Percentiles rank a stretch among this genome's conserved stretches.
phyloP scores from a whole-genome alignment of 106 monocot species.

The Platanthera guangdongensis region DNA sequence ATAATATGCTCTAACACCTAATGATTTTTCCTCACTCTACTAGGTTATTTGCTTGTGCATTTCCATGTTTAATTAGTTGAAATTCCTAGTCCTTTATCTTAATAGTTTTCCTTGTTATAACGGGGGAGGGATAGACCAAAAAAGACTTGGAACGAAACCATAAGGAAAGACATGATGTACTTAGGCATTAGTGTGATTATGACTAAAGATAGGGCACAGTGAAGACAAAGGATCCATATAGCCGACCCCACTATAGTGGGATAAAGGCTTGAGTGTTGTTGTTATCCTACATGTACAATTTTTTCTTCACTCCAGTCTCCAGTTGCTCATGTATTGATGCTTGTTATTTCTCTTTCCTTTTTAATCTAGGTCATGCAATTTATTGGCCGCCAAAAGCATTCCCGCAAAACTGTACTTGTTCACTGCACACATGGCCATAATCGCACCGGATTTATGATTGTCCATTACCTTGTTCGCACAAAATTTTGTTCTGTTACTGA shows the following conservation, averaged over 20 bases:
- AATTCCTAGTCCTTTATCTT: background rate
- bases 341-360: slow-evolving; percentile 1
- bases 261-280: background rate
- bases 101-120: too few relatives aligned
- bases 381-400: slow-evolving; percentile 43
- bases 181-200: too few relatives aligned
- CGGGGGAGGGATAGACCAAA: too few relatives aligned
- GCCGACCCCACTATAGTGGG: too few relatives aligned
- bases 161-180: too few relatives aligned
- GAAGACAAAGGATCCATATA: too few relatives aligned
- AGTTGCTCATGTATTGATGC: background rate
- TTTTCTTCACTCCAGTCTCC: background rate
- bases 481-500: slow-evolving; percentile 40
- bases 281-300: background rate
- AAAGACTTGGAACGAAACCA: too few relatives aligned
- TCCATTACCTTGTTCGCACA: slow-evolving; percentile 59
- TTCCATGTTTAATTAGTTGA: background rate
- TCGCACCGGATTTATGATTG: slow-evolving; percentile 72
- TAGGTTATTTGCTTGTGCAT: background rate
- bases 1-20: background rate
- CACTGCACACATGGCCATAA: slow-evolving; percentile 85
- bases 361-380: slow-evolving; percentile 57
- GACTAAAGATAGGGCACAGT: too few relatives aligned
- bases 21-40: background rate
- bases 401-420: slow-evolving; percentile 61